Percentiles rank a stretch among this genome's conserved stretches.
phyloP scores from a whole-genome alignment of 2,329 filamentous ascomycete genomes.

The Exophiala lecanii-corni region DNA sequence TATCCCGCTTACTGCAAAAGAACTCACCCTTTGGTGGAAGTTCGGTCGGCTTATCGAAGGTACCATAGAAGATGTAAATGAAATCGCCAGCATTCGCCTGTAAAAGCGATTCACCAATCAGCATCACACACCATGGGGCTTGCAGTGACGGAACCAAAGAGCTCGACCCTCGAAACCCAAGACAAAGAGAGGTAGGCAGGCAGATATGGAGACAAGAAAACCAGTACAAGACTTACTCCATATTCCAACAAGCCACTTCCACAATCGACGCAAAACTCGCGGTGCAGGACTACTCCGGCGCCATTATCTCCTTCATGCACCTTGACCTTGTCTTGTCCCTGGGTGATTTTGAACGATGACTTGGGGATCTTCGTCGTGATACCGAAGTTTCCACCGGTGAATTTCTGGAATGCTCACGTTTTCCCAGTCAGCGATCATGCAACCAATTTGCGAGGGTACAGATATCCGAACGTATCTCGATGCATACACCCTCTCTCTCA shows the following conservation, averaged over 20 bases:
- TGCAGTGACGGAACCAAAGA: too few species aligned
- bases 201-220: not conserved
- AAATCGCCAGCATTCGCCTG: conserved; percentile 29
- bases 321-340: conserved; percentile 35
- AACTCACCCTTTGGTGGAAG: conserved; percentile 53
- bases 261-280: conserved; percentile 51
- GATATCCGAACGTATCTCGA: too few species aligned
- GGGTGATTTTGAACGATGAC: conserved; percentile 39
- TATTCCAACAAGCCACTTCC: conserved; percentile 51
- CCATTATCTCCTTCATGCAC: conserved; percentile 50
- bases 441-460: too few species aligned
- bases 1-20: conserved; percentile 46
- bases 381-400: conserved; percentile 36
- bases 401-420: conserved; percentile 8
- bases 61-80: conserved; percentile 46
- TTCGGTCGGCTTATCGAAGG: conserved; percentile 45
- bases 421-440: not conserved
- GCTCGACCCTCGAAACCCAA: too few species aligned
- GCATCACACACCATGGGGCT: too few species aligned
- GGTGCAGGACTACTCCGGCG: conserved; percentile 42
- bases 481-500: too few species aligned
- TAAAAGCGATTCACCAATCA: not conserved
- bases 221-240: conserved; percentile 37
- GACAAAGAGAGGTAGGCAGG: conserved; percentile 1
- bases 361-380: conserved; percentile 49